phyloP scores from a whole-genome alignment of 805 yeast genomes.

The Metschnikowia lunata region DNA sequence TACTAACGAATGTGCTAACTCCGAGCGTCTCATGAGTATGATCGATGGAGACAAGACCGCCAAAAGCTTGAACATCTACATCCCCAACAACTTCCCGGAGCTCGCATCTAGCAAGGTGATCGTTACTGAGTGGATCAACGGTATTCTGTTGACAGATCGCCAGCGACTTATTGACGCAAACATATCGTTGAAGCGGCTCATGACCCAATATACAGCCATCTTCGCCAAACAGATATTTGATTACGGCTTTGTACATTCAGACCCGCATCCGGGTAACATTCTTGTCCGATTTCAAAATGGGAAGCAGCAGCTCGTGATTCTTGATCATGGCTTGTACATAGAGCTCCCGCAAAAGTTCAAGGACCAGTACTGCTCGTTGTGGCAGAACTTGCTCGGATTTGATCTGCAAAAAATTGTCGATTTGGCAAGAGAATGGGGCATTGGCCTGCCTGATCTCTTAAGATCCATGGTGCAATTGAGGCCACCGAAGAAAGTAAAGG shows the following conservation, averaged over 20 bases:
- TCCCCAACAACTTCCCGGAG: constrained; percentile 51
- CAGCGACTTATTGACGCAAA: constrained; percentile 37
- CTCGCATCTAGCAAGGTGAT: constrained; percentile 48
- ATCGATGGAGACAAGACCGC: constrained; percentile 43
- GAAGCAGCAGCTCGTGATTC: constrained; percentile 55
- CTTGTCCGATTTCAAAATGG: constrained; percentile 43
- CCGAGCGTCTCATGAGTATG: constrained; percentile 33
- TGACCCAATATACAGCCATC: constrained; percentile 47
- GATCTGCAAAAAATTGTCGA: constrained; percentile 44
- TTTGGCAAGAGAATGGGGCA: constrained; percentile 63
- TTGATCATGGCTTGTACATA: constrained; percentile 75
- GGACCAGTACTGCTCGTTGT: constrained; percentile 53
- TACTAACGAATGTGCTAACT: constrained; percentile 50
- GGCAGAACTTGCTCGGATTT: constrained; percentile 57
- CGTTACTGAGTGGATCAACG: constrained; percentile 75
- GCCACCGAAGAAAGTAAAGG: constrained; percentile 27
- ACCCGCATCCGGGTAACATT: constrained; percentile 80
- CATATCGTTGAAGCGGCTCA: constrained; percentile 37
- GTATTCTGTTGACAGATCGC: constrained; percentile 50
- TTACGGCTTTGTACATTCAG: constrained; percentile 69
- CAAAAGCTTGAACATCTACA: constrained; percentile 38
- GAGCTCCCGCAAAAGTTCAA: constrained; percentile 48
- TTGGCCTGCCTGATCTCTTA: constrained; percentile 59
- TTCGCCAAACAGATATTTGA: constrained; percentile 57
- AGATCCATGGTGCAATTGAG: constrained; percentile 51